phyloP scores from a whole-genome alignment of 2,329 filamentous ascomycete genomes.

The Paraconiothyrium sp. region DNA sequence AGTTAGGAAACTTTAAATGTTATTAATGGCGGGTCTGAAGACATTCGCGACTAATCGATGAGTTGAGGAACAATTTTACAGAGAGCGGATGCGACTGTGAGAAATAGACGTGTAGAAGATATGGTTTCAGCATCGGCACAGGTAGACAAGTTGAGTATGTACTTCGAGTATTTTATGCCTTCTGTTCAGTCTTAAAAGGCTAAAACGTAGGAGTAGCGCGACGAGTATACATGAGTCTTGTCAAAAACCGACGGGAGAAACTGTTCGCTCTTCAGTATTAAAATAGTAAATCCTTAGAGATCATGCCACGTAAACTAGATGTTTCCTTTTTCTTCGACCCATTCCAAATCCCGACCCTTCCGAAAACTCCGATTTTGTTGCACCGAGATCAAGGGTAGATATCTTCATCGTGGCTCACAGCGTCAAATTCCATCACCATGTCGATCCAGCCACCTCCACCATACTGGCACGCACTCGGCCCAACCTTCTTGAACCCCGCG shows the following conservation, averaged over 20 bases:
- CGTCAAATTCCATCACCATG: slow-evolving; percentile 67
- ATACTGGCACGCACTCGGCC: slow-evolving; percentile 75
- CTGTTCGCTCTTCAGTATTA: background rate
- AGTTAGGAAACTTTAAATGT: background rate
- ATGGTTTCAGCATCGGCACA: no score
- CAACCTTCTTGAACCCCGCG: slow-evolving; percentile 75
- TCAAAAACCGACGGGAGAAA: no score
- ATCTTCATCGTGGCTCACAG: slow-evolving; percentile 23
- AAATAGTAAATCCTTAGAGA: background rate
- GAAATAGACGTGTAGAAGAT: no score
- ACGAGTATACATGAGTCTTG: no score
- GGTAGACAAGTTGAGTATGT: no score
- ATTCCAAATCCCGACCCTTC: background rate
- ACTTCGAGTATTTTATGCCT: no score
- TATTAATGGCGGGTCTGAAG: background rate
- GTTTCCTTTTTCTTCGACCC: background rate
- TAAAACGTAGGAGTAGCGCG: no score
- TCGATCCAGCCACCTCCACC: slow-evolving; percentile 84
- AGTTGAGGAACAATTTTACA: no score
- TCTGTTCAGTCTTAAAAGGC: no score
- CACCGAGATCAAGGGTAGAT: slow-evolving; percentile 12
- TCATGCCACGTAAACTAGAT: background rate
- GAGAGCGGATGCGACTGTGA: no score
- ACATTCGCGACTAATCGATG: no score
- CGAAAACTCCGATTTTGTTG: background rate